phyloP scores from a whole-genome alignment of 2,329 filamentous ascomycete species.

The Diaporthe sp. region DNA sequence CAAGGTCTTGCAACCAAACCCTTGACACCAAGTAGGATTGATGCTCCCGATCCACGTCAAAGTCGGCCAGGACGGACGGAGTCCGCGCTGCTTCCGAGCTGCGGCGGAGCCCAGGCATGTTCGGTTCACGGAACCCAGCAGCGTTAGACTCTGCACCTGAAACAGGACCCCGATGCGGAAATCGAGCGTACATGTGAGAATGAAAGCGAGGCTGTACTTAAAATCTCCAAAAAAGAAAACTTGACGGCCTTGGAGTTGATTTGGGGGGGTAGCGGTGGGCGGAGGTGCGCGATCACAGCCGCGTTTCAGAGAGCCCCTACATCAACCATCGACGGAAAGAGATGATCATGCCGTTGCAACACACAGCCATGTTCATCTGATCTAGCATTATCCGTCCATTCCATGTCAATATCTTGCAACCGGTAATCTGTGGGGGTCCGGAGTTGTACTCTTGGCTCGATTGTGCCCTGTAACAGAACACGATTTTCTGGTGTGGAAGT shows the following conservation, averaged over 20 bases:
- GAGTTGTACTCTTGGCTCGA: background rate
- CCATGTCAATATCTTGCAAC: background rate
- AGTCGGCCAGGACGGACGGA: background rate
- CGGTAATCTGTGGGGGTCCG: constrained; percentile 22
- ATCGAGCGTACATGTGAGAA: background rate
- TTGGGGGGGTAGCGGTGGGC: background rate
- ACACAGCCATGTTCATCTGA: constrained; percentile 19
- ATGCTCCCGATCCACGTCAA: background rate
- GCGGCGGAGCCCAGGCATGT: background rate
- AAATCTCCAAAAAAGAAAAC: background rate
- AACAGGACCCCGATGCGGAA: background rate
- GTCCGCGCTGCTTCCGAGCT: background rate
- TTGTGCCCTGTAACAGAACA: background rate
- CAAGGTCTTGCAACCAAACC: background rate
- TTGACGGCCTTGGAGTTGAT: background rate
- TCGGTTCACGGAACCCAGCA: constrained; percentile 1
- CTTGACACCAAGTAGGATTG: background rate
- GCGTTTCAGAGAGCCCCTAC: constrained; percentile 4
- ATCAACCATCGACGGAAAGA: background rate
- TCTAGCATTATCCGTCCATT: background rate
- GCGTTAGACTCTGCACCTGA: constrained; percentile 3
- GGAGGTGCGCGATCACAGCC: background rate
- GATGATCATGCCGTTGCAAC: background rate
- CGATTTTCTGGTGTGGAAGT: background rate
- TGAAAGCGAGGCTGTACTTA: too few relatives aligned